A percentile compares a stretch with the other conserved stretches of the same genome.
Evolutionary conservation across 129 eudicot genomes (phyloP).

Genomic region (Artemisia annua): DNA sequence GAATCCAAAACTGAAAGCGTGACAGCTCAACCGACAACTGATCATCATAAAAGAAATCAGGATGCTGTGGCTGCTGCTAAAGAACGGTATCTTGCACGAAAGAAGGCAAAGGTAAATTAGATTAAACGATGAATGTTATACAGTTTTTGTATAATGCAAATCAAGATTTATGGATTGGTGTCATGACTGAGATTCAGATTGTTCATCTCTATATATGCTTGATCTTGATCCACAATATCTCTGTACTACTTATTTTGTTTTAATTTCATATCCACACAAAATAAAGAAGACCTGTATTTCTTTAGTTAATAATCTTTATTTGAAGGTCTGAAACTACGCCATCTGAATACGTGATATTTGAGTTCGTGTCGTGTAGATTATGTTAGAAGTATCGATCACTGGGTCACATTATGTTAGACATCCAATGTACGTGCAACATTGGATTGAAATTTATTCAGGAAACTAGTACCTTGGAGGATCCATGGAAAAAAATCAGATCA

Average conservation of each 20-base stretch:
- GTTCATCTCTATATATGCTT: constrained; percentile 6
- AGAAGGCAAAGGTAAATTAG: constrained; percentile 46
- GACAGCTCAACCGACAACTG: constrained; percentile 34
- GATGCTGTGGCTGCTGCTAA: constrained; percentile 91
- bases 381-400: background rate
- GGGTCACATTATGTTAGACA: no score
- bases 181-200: background rate
- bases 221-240: background rate
- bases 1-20: constrained; percentile 22
- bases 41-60: constrained; percentile 74
- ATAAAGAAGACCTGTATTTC: no score
- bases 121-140: background rate
- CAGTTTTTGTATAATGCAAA: background rate
- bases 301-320: no score
- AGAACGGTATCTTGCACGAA: constrained; percentile 80
- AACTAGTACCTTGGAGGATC: no score
- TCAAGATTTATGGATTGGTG: background rate
- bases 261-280: no score
- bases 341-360: background rate
- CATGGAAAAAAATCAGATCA: no score
- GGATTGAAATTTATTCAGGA: no score
- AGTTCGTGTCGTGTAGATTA: background rate
- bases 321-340: background rate
- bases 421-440: no score
- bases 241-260: no score